phyloP scores from a whole-genome alignment of 768 basidiomycete genomes.

The Chalciporus pseudorubinellus region DNA sequence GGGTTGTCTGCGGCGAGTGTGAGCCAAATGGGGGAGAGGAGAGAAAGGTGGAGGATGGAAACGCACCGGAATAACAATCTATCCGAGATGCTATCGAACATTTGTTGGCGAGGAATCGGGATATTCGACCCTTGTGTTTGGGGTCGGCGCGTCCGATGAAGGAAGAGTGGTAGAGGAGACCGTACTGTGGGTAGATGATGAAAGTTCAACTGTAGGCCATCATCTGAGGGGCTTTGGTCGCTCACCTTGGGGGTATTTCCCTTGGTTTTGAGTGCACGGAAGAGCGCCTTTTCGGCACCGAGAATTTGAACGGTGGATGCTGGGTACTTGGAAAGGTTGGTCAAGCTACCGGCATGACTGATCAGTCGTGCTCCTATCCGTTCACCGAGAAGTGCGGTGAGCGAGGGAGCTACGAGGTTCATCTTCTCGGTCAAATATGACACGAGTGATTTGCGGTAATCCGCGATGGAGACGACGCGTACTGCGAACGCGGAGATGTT shows the following conservation, averaged over 20 bases:
- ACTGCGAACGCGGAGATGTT: constrained; percentile 92
- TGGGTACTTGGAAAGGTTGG: constrained; percentile 97
- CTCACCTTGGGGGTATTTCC: constrained; percentile 94
- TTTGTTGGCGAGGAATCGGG: constrained; percentile 98
- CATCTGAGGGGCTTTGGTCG: too few relatives aligned
- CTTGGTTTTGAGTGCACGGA: constrained; percentile 96
- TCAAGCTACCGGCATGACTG: constrained; percentile 94
- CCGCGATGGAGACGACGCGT: constrained; percentile 87
- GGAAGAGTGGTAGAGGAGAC: constrained; percentile 94
- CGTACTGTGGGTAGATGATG: constrained; percentile 59
- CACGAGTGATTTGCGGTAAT: constrained; percentile 89
- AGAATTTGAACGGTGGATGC: constrained; percentile 98
- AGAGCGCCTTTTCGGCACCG: constrained; percentile 96
- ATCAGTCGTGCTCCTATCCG: constrained; percentile 90
- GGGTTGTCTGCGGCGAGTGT: constrained; percentile 58
- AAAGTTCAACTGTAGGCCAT: too few relatives aligned
- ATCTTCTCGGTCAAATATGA: constrained; percentile 93
- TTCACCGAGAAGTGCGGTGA: constrained; percentile 89
- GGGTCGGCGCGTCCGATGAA: constrained; percentile 95
- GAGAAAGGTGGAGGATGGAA: neutral
- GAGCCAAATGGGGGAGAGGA: neutral
- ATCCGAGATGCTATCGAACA: constrained; percentile 96
- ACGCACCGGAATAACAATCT: constrained; percentile 86
- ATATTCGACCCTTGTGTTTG: constrained; percentile 96
- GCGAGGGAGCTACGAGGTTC: constrained; percentile 93